Evolutionary conservation across 2,329 filamentous ascomycete species (phyloP), one percentile per base, ranked within the genome.

Genomic region (Boeremia exigua): DNA sequence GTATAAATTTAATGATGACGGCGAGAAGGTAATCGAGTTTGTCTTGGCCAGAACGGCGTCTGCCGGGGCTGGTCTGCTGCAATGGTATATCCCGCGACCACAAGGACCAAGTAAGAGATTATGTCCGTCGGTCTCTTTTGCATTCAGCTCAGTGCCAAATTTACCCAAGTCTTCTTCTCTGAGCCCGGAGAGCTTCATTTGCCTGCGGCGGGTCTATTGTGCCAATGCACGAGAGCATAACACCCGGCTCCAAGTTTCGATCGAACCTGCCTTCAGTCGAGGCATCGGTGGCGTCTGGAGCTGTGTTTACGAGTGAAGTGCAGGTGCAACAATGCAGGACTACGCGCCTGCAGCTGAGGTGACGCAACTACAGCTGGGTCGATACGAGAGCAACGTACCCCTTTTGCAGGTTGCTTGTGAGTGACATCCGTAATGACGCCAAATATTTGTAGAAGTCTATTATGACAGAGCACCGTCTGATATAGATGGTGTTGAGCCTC

Each of bases 51-150:
- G 42, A 12, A 55, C 1, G 71, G 70, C 33, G 63, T 56, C 9
- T 53, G n/a, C 11, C 52, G 56, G 2, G 75, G 59, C 2, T 58
- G 42, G 2, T 61, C 46, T 9, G 48, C 49, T 1, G 70, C 75
- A 0, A 73, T 70, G 48, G 76, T 73, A 34, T 75, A 72, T 0
- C 74, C 74, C 14, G 69, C 71, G 46, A 77, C 72, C 4, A 77
- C 38, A 9, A 50, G 48, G 2, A 37, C 12, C 15, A 37, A 14
- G 19, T 70, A 39, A 23, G 19, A 23, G 5, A 23, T 23, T 23
- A 23, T 23, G 15, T 6, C 15, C 12, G 27, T 11, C 4, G 48
- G 23, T 11, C 23, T 51, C 48, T 25, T 38, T 25, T 14, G 12
- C 36, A 51, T 11, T 27, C 5, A 37, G 11, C 11, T 51, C 39